Conservation (phyloP, 2,329 filamentous ascomycete species). For the Pestalotiopsis sp. region DNA sequence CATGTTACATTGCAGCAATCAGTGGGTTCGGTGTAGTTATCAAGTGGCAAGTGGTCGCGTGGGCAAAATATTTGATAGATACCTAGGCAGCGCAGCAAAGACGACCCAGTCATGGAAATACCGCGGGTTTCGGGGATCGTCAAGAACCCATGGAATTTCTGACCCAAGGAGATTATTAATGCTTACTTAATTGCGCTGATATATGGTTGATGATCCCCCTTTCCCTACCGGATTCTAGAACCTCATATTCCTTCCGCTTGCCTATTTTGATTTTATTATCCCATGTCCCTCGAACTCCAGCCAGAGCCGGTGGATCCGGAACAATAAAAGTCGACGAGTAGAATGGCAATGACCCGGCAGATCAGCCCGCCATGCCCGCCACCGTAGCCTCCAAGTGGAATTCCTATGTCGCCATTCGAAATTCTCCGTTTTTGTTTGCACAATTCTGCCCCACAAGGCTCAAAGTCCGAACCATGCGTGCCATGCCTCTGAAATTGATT, state of each 20-base stretch:
- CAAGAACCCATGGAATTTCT: not conserved
- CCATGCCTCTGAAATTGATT: too few species aligned
- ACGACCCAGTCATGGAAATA: not conserved
- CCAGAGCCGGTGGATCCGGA: not conserved
- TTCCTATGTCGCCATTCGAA: too few species aligned
- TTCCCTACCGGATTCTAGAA: not conserved
- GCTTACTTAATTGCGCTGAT: not conserved
- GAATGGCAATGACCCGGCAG: too few species aligned
- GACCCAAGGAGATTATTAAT: not conserved
- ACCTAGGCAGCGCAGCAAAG: too few species aligned
- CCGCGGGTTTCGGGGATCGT: not conserved
- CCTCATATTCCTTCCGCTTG: not conserved
- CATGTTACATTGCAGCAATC: too few species aligned
- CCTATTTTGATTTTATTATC: not conserved
- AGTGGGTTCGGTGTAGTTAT: too few species aligned
- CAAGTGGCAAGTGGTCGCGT: too few species aligned
- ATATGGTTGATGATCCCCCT: not conserved
- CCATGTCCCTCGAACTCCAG: not conserved
- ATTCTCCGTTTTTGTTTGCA: too few species aligned
- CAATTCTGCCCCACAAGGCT: too few species aligned
- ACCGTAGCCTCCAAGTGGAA: too few species aligned
- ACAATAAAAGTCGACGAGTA: not conserved
- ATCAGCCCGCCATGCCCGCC: too few species aligned
- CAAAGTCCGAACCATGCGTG: too few species aligned
- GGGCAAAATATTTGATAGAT: not conserved